Base-by-base conservation (phyloP, 305 asterid species). In the Andrographis paniculata region DNA sequence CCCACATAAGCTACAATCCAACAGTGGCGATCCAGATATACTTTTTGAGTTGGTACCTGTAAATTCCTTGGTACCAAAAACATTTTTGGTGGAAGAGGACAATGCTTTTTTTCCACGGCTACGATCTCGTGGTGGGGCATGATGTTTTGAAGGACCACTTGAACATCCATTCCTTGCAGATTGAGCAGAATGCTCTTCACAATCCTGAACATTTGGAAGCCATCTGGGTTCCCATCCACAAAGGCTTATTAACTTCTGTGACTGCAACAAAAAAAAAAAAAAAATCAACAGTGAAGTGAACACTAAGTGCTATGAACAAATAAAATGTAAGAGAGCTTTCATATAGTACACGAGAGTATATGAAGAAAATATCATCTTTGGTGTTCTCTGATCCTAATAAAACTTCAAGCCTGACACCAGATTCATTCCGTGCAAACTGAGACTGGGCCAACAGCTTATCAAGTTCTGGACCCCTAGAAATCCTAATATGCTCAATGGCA, bases 171-270 rank as follows among this genome's bases (percentile, higher is more conserved):
- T 79, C 69, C 95, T 73, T 45, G 95, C 95, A 21, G 99, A 92
- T 65, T 92, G 95, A 66, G 93, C 94, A 66, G 99, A 92, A 77
- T 92, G 79, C 67, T 92, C 99, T 67, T 87, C 99, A 68, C 86
- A 92, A 54, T 92, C 99, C 80, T 84, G 99, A 65, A 92, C 62
- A 76, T 92, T 92, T 62, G 94, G 94, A 61, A 92, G 95, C 99
- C 99, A 92, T 73, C 96, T 79, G 30, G 99, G 94, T 61, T 92
- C 99, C 99, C 99, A 92, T 67, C 97, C 99, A 63, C 99, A 92
- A 21, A 92, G 82, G 67, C 99, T 92, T 61, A 87, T 84, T 66
- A 92, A 59, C 80, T 81, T 92, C 64, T 87, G 95, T 52, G 94
- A 94, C 99, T 92, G 71, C 66, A 73, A 70, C 33, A 7, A n/a